These are phyloP conservation scores for Lithocarpus polystachyus DNA, from an alignment of 306 rosid species.

Conservation along the genomic window DNA sequence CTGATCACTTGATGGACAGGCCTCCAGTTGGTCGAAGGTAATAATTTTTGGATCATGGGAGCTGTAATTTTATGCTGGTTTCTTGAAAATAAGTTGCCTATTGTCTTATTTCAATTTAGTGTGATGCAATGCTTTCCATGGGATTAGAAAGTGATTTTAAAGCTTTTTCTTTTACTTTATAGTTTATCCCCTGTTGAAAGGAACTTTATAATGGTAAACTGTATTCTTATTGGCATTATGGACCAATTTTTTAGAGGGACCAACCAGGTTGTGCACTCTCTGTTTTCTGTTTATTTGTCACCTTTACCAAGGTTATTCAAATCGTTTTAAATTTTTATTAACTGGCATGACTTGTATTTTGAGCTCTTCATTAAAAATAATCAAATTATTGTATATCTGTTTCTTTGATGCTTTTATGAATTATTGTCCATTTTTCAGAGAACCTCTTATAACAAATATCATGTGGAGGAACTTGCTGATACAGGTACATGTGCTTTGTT, in stretches of 20 bases:
- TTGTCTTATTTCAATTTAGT: background rate
- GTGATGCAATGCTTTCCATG: background rate
- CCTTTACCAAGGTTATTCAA: background rate
- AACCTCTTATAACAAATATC: conserved; percentile 83
- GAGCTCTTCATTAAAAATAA: background rate
- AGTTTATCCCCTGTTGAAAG: background rate
- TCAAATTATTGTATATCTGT: background rate
- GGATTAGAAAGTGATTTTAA: background rate
- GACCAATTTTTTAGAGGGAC: background rate
- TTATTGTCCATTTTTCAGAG: conserved; percentile 50
- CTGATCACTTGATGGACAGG: conserved; percentile 84
- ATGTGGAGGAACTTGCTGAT: conserved; percentile 94
- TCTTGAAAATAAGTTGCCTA: background rate
- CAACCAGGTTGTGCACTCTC: background rate
- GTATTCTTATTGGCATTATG: background rate
- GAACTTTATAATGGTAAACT: background rate
- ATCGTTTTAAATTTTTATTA: background rate
- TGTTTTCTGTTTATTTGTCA: background rate
- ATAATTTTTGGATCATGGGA: background rate
- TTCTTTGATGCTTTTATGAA: conserved; percentile 17
- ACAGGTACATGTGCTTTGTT: conserved; percentile 53
- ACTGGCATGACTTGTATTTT: background rate
- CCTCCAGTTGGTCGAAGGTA: conserved; percentile 84
- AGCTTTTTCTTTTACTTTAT: background rate
- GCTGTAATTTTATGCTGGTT: background rate